phyloP scores from a whole-genome alignment of 2,329 filamentous ascomycete genomes.

The Rutstroemia sp. region DNA sequence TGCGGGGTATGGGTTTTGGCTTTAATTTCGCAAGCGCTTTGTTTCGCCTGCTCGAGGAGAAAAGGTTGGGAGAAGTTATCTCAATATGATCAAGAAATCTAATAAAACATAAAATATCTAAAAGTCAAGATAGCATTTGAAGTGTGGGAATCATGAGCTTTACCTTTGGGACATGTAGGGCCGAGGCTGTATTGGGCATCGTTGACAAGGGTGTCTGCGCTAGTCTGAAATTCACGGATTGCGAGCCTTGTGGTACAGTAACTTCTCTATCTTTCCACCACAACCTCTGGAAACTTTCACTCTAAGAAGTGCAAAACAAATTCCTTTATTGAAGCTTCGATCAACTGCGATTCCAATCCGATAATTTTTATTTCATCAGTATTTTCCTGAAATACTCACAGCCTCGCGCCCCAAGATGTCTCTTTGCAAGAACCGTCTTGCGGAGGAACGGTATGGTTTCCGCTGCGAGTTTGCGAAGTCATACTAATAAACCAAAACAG shows the following conservation, averaged over 20 bases:
- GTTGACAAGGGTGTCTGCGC: conserved; percentile 4
- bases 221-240: conserved; percentile 3
- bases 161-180: background rate
- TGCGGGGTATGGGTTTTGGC: conserved; percentile 7
- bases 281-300: background rate
- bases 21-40: background rate
- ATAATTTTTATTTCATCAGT: background rate
- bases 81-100: background rate
- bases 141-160: background rate
- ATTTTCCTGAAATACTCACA: background rate
- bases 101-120: background rate
- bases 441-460: conserved; percentile 53
- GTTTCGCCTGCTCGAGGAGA: too few relatives aligned
- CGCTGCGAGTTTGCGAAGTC: background rate
- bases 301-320: background rate
- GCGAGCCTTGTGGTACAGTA: conserved; percentile 1
- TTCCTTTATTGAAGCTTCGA: background rate
- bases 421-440: conserved; percentile 78
- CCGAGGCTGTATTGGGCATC: conserved; percentile 4
- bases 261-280: conserved; percentile 3
- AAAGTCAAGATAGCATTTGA: too few relatives aligned
- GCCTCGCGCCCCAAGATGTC: conserved; percentile 51
- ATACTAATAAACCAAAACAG: conserved; percentile 1
- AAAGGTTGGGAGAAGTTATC: background rate
- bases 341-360: background rate